Evolutionary conservation across 1,284 basidiomycete genomes (phyloP), one percentile per base, ranked within the genome.

Genomic region (Cryptococcus deneoformans): DNA sequence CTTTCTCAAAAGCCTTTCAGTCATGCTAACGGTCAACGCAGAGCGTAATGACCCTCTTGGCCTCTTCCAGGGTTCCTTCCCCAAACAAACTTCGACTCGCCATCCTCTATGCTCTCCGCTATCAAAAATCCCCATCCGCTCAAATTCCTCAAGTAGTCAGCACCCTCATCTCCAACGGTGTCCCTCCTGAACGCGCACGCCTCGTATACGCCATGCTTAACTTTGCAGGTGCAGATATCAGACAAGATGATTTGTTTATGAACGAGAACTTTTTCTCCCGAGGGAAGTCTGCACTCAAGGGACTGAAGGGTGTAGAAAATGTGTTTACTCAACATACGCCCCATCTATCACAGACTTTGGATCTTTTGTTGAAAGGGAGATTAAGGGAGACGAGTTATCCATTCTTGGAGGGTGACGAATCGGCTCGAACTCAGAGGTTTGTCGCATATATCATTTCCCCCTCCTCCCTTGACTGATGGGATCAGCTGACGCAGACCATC

Each of bases 281-380:
- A 70, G 96, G 96, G 6, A 89, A 92, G 60, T 92, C 89, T 39
- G 96, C 95, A 0, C 77, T 99, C 61, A 97, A 97, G 73, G 96
- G 96, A 1, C 80, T 99, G 55, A 97, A 97, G 82, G 96, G 96
- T 6, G 96, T 99, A 6, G 96, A 99, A 76, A 99, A 99, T 70
- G 95, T 99, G 7, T 99, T 98, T 73, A 99, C 94, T 55, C 96
- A 99, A 70, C 96, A 99, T 71, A 88, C 87, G 12, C 96, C 96
- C 8, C 93, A 96, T 75, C 81, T 99, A 3, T 86, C 89, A 0
- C 87, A 97, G 71, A 99, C 95, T 5, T 79, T 99, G 20, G 96
- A 99, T 71, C 83, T 89, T 55, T 79, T 99, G 1, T 84, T 96
- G 68, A 92, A 86, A 68, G 95, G 93, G 11, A 82, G 90, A 49